These are phyloP conservation scores for Beauveria australis DNA, from an alignment of 2,329 filamentous ascomycete genomes.

Conservation along the genomic window DNA sequence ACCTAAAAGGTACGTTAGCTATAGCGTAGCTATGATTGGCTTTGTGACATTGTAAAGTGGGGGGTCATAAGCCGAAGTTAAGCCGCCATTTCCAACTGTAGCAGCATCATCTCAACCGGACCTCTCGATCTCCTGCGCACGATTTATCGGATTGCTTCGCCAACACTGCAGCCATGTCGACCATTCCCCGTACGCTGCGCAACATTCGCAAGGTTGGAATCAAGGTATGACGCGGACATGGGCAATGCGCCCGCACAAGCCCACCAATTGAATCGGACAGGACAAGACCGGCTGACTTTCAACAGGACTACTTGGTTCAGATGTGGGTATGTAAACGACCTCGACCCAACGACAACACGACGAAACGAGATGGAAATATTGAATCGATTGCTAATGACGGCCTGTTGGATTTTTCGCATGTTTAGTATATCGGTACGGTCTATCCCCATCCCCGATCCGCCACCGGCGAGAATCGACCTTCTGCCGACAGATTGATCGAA, in stretches of 20 bases:
- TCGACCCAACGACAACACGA: constrained; percentile 18
- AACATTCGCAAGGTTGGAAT: constrained; percentile 83
- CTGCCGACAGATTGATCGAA: background rate
- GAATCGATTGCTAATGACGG: background rate
- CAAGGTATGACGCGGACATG: constrained; percentile 50
- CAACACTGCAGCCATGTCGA: constrained; percentile 66
- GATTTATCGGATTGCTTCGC: constrained; percentile 19
- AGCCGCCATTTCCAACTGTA: constrained; percentile 22
- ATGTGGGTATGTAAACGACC: constrained; percentile 64
- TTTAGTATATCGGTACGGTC: constrained; percentile 48
- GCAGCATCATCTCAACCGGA: constrained; percentile 10
- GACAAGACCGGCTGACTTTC: constrained; percentile 6
- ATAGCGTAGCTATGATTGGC: constrained; percentile 2
- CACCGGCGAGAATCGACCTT: background rate
- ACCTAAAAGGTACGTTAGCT: background rate
- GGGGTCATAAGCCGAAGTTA: constrained; percentile 19
- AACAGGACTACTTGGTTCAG: constrained; percentile 82
- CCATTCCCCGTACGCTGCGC: constrained; percentile 72
- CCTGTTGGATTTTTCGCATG: constrained; percentile 3
- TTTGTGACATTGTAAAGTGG: background rate
- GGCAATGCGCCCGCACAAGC: background rate
- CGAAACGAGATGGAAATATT: background rate
- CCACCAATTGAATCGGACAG: background rate
- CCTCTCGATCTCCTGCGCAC: constrained; percentile 8
- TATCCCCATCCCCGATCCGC: background rate